Conservation (phyloP, 1,139 yeast species). For the Suhomyces choctaworum region DNA sequence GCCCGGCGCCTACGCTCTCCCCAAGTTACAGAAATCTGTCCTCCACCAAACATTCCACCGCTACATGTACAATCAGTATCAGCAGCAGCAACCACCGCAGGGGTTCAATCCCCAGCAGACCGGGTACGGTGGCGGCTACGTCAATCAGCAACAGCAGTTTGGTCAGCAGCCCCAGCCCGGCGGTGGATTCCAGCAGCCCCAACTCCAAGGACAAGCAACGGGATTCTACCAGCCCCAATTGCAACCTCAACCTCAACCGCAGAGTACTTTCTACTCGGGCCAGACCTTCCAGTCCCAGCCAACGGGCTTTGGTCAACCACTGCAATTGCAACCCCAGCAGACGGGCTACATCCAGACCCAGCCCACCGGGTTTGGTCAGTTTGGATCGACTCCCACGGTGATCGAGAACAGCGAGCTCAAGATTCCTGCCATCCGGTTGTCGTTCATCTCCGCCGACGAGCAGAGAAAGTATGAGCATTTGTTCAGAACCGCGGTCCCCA, state of each 20-base stretch:
- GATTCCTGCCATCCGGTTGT: slow-evolving; percentile 68
- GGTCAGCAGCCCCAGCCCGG: slow-evolving; percentile 22
- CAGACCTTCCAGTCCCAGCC: slow-evolving; percentile 13
- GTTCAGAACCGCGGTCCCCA: slow-evolving; percentile 75
- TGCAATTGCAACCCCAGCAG: slow-evolving; percentile 28
- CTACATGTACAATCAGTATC: slow-evolving; percentile 48
- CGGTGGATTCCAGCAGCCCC: slow-evolving; percentile 21
- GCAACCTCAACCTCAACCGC: slow-evolving; percentile 10
- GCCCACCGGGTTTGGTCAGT: slow-evolving; percentile 35
- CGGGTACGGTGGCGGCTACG: slow-evolving; percentile 27
- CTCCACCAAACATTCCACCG: slow-evolving; percentile 3
- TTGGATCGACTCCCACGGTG: slow-evolving; percentile 26
- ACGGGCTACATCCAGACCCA: slow-evolving; percentile 40
- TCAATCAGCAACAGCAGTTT: slow-evolving; percentile 13
- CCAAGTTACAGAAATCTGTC: neutral
- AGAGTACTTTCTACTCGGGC: slow-evolving; percentile 1
- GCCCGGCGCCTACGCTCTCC: slow-evolving; percentile 1
- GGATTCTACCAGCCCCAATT: slow-evolving; percentile 20
- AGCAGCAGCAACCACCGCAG: slow-evolving; percentile 31
- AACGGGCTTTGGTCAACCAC: slow-evolving; percentile 20
- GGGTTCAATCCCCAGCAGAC: slow-evolving; percentile 36
- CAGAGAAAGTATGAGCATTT: slow-evolving; percentile 83
- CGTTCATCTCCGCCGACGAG: slow-evolving; percentile 82
- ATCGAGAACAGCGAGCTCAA: slow-evolving; percentile 43
- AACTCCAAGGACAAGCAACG: slow-evolving; percentile 21